Evolutionary conservation across 1,284 basidiomycete species (phyloP).

Genomic region (Anthracocystis walkeri): DNA sequence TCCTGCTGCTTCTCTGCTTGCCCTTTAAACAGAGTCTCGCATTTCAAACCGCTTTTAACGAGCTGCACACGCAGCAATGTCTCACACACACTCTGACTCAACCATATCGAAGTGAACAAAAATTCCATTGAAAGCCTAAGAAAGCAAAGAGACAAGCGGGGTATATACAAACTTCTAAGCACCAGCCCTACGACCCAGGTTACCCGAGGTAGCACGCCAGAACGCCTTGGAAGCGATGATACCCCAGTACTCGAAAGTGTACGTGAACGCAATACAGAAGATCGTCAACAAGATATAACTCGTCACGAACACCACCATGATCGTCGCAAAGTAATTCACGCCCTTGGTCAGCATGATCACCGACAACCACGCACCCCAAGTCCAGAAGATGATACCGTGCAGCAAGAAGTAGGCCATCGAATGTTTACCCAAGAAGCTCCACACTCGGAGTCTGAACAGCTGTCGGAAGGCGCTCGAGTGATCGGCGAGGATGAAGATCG

Average conservation of each 20-base stretch:
- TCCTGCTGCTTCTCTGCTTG: neutral
- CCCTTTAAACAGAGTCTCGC: too few relatives aligned
- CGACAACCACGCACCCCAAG: slow-evolving; percentile 56
- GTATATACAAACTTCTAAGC: slow-evolving; percentile 20
- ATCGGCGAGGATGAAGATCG: slow-evolving; percentile 59
- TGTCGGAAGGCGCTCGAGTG: slow-evolving; percentile 50
- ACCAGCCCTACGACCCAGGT: slow-evolving; percentile 48
- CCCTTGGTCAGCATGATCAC: slow-evolving; percentile 46
- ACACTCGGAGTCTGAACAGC: slow-evolving; percentile 56
- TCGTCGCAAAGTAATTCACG: slow-evolving; percentile 53
- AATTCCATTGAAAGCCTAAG: neutral
- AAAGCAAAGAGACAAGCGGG: neutral
- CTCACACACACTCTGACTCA: neutral
- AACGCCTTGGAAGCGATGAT: slow-evolving; percentile 57
- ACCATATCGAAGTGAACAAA: neutral
- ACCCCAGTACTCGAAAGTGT: slow-evolving; percentile 62
- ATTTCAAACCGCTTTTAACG: neutral
- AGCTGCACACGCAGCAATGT: slow-evolving; percentile 11
- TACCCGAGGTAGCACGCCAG: slow-evolving; percentile 55
- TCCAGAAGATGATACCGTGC: slow-evolving; percentile 64
- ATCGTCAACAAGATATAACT: slow-evolving; percentile 48
- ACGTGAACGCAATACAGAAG: slow-evolving; percentile 57
- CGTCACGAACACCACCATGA: slow-evolving; percentile 56
- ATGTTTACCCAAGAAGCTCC: slow-evolving; percentile 58
- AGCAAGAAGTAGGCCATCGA: slow-evolving; percentile 59